These are phyloP conservation scores for Russula foetens DNA, from an alignment of 768 basidiomycete species.

Conservation along the genomic window DNA sequence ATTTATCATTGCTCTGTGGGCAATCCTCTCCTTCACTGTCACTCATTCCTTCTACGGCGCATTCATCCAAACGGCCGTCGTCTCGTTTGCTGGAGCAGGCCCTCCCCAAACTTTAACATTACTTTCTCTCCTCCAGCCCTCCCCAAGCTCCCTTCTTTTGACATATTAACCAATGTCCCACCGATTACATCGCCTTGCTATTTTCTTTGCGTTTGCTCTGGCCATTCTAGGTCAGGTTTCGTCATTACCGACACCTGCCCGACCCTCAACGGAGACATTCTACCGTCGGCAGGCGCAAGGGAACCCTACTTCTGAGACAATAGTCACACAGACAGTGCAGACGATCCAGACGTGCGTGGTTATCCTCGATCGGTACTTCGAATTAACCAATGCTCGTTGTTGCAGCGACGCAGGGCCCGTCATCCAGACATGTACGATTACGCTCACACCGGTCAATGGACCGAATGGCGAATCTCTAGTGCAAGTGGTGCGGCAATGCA, in stretches of 20 bases:
- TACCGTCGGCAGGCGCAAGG: constrained; percentile 20
- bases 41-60: constrained; percentile 21
- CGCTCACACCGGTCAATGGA: constrained; percentile 29
- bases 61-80: constrained; percentile 20
- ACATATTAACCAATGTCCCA: constrained; percentile 24
- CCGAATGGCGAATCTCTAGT: constrained; percentile 26
- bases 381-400: neutral
- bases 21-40: constrained; percentile 22
- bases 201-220: neutral
- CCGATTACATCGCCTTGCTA: constrained; percentile 4
- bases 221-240: constrained; percentile 1
- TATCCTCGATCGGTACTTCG: neutral
- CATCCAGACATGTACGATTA: constrained; percentile 31
- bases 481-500: constrained; percentile 29
- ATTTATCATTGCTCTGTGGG: constrained; percentile 29
- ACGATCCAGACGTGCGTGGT: constrained; percentile 35
- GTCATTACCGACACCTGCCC: neutral
- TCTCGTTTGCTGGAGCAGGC: constrained; percentile 31
- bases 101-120: constrained; percentile 28
- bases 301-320: constrained; percentile 6
- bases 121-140: constrained; percentile 15
- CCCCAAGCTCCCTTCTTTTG: constrained; percentile 12
- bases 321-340: constrained; percentile 27
- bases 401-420: constrained; percentile 24
- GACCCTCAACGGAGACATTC: neutral